Evolutionary conservation across 2,329 filamentous ascomycete species (phyloP).

Genomic region (Parastagonospora avenae): DNA sequence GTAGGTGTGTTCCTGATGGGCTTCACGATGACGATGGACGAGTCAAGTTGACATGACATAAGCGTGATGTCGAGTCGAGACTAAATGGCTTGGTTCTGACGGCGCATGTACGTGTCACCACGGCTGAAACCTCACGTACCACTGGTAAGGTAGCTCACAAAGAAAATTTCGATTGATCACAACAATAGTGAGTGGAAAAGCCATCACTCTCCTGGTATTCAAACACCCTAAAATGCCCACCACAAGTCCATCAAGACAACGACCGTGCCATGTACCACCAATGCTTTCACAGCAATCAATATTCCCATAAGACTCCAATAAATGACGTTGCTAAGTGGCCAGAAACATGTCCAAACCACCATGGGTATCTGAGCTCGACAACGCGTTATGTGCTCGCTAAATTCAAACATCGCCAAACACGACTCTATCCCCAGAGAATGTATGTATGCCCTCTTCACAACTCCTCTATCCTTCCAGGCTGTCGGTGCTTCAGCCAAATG

Average conservation of each 20-base stretch:
- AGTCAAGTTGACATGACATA: neutral
- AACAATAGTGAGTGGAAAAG: no score
- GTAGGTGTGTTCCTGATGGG: neutral
- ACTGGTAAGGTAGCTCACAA: no score
- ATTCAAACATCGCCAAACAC: constrained; percentile 11
- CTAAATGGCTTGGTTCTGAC: no score
- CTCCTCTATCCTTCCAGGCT: constrained; percentile 7
- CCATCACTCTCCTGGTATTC: no score
- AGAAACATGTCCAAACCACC: neutral
- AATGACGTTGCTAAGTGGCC: constrained; percentile 3
- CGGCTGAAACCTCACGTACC: no score
- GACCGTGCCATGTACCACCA: neutral
- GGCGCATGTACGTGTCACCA: no score
- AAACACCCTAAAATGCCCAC: no score
- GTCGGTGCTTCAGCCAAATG: constrained; percentile 69
- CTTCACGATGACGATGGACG: neutral
- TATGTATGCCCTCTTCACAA: neutral
- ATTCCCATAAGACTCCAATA: neutral
- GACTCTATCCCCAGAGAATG: neutral
- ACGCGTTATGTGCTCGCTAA: constrained; percentile 15
- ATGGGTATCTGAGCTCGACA: neutral
- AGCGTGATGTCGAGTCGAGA: neutral
- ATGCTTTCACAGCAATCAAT: neutral
- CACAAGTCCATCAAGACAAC: no score
- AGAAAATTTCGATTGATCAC: no score